Evolutionary conservation across 768 basidiomycete species (phyloP).

Genomic region (Calocybe gangraenosa): DNA sequence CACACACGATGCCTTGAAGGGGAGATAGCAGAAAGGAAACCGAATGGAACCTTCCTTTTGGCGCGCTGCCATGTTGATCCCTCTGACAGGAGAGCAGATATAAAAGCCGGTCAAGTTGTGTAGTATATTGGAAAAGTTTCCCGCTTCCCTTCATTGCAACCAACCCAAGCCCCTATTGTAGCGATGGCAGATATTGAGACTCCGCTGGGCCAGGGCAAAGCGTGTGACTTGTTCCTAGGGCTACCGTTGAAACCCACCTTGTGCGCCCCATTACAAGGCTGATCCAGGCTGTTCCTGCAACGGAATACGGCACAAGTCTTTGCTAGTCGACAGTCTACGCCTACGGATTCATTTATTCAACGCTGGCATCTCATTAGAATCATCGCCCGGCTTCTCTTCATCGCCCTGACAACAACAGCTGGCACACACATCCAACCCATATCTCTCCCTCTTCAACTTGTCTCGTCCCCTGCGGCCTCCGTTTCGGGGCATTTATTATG

Average conservation of each 20-base stretch:
- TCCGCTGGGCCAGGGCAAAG: constrained; percentile 11
- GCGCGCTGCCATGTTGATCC: constrained; percentile 10
- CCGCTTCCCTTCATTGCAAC: too few species aligned
- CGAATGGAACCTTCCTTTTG: constrained; percentile 13
- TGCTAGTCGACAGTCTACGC: too few species aligned
- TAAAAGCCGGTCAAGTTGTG: background rate
- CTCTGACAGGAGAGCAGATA: constrained; percentile 4
- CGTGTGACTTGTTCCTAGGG: constrained; percentile 15
- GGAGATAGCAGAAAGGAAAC: constrained; percentile 13
- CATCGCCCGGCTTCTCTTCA: too few species aligned
- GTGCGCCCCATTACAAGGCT: constrained; percentile 8
- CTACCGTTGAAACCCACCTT: constrained; percentile 6
- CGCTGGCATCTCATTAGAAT: too few species aligned
- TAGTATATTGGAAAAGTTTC: background rate
- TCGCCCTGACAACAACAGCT: constrained; percentile 6
- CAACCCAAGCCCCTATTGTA: too few species aligned
- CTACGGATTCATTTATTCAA: too few species aligned
- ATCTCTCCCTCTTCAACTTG: background rate
- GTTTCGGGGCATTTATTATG: constrained; percentile 28
- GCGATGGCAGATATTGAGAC: constrained; percentile 8
- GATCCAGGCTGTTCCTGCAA: too few species aligned
- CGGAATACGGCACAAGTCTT: too few species aligned
- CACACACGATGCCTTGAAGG: constrained; percentile 11
- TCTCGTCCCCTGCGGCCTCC: constrained; percentile 10
- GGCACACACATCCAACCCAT: constrained; percentile 1